These are phyloP conservation scores for Echium plantagineum DNA, from an alignment of 257 asterid genomes.

Conservation along the genomic window DNA sequence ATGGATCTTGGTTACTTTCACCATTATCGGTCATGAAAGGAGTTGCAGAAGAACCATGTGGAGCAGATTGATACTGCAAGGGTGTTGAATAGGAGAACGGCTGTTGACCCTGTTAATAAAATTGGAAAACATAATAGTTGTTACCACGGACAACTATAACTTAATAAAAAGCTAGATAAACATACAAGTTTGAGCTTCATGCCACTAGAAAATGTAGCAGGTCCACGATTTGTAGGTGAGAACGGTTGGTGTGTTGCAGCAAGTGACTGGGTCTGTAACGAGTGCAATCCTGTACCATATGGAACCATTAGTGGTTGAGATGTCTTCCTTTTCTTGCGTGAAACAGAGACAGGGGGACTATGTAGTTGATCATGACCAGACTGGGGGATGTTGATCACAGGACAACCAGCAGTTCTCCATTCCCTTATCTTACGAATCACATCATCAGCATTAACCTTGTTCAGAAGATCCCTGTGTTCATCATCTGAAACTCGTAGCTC, in stretches of 20 bases:
- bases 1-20: slow-evolving; percentile 44
- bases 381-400: slow-evolving; percentile 28
- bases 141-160: neutral
- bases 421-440: slow-evolving; percentile 85
- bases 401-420: slow-evolving; percentile 77
- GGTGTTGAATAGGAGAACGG: slow-evolving; percentile 33
- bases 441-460: slow-evolving; percentile 78
- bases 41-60: slow-evolving; percentile 47
- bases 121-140: neutral
- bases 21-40: slow-evolving; percentile 34
- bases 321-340: slow-evolving; percentile 75
- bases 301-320: slow-evolving; percentile 34
- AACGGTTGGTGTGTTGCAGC: slow-evolving; percentile 28
- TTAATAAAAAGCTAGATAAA: slow-evolving; percentile 1
- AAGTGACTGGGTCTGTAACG: slow-evolving; percentile 37
- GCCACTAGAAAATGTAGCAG: neutral
- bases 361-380: slow-evolving; percentile 51
- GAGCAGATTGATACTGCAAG: slow-evolving; percentile 45
- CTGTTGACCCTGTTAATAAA: slow-evolving; percentile 40
- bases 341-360: slow-evolving; percentile 58
- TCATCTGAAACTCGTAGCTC: slow-evolving; percentile 96
- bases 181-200: slow-evolving; percentile 30
- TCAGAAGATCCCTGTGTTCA: slow-evolving; percentile 82
- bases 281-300: slow-evolving; percentile 37
- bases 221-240: slow-evolving; percentile 38